A percentile compares a stretch with the other conserved stretches of the same genome.
Conservation (phyloP, 202 grass and related monocot genomes). For the Brachypodium distachyon region DNA sequence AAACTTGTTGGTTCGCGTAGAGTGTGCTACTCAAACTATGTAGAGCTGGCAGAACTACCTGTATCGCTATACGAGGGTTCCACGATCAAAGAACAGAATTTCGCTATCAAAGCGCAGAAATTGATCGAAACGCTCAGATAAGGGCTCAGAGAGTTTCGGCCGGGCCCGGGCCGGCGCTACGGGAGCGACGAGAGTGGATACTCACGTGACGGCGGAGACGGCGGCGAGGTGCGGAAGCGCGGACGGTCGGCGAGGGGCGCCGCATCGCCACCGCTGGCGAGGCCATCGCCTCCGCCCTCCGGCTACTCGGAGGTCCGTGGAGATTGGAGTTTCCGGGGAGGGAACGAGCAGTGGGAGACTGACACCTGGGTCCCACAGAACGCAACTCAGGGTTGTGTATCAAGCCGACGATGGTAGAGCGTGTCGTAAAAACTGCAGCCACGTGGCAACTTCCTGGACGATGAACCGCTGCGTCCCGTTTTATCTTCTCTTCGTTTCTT, state of each 20-base stretch:
- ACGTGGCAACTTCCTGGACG: slow-evolving; percentile 14
- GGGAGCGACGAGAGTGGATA: not conserved
- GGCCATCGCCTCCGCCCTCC: slow-evolving; percentile 15
- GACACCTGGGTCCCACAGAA: slow-evolving; percentile 16
- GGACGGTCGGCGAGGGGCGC: slow-evolving; percentile 6
- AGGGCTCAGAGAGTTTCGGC: not conserved
- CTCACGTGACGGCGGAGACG: slow-evolving; percentile 24
- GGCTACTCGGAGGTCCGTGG: not conserved
- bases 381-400: not conserved
- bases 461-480: not conserved
- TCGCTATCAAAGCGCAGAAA: not conserved
- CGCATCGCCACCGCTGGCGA: slow-evolving; percentile 24
- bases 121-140: not conserved
- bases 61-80: not conserved
- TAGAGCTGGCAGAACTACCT: not conserved
- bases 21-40: not conserved
- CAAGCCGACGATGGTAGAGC: not conserved
- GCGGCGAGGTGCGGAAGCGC: not conserved
- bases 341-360: not conserved
- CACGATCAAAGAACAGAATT: not conserved
- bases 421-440: not conserved
- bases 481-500: not conserved
- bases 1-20: not conserved
- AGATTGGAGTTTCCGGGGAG: not conserved
- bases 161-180: not conserved